A percentile compares a stretch with the other conserved stretches of the same genome.
phyloP scores from a whole-genome alignment of 176 grass and related monocot species.

The Carex scoparia region DNA sequence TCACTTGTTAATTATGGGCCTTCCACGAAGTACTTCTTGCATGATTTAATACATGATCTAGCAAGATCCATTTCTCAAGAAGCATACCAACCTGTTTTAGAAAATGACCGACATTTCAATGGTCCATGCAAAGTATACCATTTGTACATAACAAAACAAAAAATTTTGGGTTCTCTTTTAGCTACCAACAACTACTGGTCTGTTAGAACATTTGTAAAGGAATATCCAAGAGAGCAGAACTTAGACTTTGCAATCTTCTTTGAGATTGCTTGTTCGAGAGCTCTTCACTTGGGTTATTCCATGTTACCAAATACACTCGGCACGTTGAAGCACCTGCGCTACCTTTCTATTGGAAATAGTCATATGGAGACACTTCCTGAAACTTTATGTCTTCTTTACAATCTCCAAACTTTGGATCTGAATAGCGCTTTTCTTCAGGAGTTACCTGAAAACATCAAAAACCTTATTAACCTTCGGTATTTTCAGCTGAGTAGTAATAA shows the following conservation, averaged over 20 bases:
- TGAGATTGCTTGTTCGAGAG: neutral
- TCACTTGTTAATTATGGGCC: no score
- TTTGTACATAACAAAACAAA: neutral
- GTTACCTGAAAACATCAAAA: neutral
- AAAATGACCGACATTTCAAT: no score
- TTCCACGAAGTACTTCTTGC: no score
- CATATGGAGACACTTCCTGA: neutral
- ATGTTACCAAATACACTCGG: neutral
- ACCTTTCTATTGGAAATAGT: neutral
- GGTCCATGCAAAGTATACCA: neutral
- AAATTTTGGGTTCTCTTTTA: no score
- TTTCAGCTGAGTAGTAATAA: neutral
- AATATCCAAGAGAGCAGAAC: no score
- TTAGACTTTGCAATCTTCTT: neutral
- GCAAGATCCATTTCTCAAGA: no score
- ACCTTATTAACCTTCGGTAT: neutral
- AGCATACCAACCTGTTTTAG: no score
- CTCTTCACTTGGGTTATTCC: neutral
- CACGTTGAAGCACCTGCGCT: neutral
- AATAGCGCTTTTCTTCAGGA: neutral
- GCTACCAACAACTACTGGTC: no score
- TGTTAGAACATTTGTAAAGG: no score
- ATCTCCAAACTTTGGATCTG: slow-evolving; percentile 10
- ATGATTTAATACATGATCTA: no score
- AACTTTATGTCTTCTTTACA: neutral